Conservation (phyloP, 163 green algal genomes). For the Picocystis sp. region DNA sequence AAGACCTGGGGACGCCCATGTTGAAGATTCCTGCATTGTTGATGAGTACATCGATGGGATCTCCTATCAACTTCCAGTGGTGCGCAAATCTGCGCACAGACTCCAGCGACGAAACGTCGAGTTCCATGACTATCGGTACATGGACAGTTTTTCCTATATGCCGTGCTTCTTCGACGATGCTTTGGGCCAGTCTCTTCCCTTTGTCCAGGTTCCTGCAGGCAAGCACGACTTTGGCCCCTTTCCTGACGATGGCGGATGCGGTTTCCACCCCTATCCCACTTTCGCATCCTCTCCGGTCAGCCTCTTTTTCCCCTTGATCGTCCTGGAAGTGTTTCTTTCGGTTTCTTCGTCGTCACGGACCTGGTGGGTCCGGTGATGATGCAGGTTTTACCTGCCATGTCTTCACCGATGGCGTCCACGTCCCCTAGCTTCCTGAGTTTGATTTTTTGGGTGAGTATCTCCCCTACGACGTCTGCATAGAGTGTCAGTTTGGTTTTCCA, state of each 20-base stretch:
- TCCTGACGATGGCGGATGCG: background rate
- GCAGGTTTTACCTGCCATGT: too few relatives aligned
- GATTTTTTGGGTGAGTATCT: too few relatives aligned
- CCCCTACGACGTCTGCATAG: too few relatives aligned
- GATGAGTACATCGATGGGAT: constrained; percentile 39
- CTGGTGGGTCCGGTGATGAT: too few relatives aligned
- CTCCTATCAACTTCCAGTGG: constrained; percentile 15
- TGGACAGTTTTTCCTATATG: background rate
- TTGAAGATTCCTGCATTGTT: constrained; percentile 51
- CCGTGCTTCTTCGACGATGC: background rate
- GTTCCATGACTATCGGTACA: constrained; percentile 25
- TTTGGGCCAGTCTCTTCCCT: background rate
- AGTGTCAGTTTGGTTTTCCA: too few relatives aligned
- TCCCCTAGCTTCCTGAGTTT: too few relatives aligned
- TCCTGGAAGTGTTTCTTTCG: background rate
- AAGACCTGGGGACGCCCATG: constrained; percentile 14
- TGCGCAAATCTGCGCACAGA: constrained; percentile 37
- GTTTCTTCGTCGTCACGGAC: too few relatives aligned
- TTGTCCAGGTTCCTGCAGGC: background rate
- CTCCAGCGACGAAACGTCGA: constrained; percentile 40
- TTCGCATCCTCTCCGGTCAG: too few relatives aligned
- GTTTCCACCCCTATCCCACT: constrained; percentile 3
- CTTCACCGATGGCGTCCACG: too few relatives aligned
- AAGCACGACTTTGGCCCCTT: constrained; percentile 6
- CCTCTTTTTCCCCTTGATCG: too few relatives aligned